Conservation (phyloP, 164 flowering plant genomes). For the Kingdonia uniflora region DNA sequence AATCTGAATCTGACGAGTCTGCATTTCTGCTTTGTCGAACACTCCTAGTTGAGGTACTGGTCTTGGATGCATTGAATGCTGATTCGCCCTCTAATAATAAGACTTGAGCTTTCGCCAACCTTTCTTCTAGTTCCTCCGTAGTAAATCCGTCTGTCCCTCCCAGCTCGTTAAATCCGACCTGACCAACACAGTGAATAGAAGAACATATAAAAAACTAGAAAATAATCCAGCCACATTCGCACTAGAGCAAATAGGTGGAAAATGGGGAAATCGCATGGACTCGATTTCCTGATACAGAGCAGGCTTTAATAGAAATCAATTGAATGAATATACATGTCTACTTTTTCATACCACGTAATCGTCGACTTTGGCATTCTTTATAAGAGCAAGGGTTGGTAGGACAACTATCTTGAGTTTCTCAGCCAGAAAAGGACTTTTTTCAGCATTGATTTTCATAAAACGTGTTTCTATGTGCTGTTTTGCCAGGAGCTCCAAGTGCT, state of each 20-base stretch:
- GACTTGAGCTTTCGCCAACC: conserved; percentile 74
- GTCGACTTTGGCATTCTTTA: conserved; percentile 92
- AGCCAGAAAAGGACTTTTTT: conserved; percentile 88
- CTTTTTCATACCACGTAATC: conserved; percentile 77
- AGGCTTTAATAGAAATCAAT: no score
- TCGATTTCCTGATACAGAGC: no score
- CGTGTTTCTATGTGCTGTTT: conserved; percentile 90
- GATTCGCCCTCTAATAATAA: conserved; percentile 76
- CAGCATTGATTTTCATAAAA: conserved; percentile 84
- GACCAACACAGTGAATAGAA: not conserved
- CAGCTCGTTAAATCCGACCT: conserved; percentile 94
- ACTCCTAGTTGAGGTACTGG: conserved; percentile 38
- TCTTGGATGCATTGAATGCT: conserved; percentile 26
- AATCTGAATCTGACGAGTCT: conserved; percentile 69
- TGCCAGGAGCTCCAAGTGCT: conserved; percentile 69
- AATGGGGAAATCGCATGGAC: no score
- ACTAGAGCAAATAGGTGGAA: no score
- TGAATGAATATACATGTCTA: not conserved
- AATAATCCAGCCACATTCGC: no score
- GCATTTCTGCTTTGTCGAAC: conserved; percentile 55
- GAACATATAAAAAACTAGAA: not conserved
- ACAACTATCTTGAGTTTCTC: conserved; percentile 86
- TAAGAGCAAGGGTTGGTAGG: conserved; percentile 88
- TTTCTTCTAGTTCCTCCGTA: conserved; percentile 88
- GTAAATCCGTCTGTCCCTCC: conserved; percentile 85